phyloP scores from a whole-genome alignment of 805 yeast species.

The Lipomyces starkeyi region DNA sequence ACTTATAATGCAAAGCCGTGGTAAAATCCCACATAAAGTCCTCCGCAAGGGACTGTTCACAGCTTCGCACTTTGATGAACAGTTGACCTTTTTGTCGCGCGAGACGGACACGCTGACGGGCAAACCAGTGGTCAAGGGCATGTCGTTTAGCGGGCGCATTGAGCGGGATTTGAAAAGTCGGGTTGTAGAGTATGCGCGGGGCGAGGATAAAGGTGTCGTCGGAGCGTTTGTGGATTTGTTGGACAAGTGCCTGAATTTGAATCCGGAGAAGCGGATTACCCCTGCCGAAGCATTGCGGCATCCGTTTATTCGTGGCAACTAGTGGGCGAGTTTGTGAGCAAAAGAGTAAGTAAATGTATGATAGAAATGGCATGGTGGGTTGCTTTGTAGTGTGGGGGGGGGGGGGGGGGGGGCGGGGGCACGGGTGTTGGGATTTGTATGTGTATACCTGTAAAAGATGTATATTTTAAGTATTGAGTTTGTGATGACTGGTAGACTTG shows the following conservation, averaged over 20 bases:
- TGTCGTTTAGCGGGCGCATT: slow-evolving; percentile 29
- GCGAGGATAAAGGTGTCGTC: slow-evolving; percentile 16
- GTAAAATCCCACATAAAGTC: slow-evolving; percentile 44
- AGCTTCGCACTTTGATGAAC: slow-evolving; percentile 42
- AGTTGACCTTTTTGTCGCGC: slow-evolving; percentile 40
- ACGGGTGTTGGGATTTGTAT: too few relatives aligned
- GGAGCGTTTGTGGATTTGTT: slow-evolving; percentile 43
- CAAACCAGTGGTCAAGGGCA: slow-evolving; percentile 30
- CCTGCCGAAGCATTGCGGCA: slow-evolving; percentile 69
- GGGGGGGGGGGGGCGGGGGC: too few relatives aligned
- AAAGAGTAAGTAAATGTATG: too few relatives aligned
- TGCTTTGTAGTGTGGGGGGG: too few relatives aligned
- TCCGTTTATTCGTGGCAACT: slow-evolving; percentile 48
- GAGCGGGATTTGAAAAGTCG: slow-evolving; percentile 30
- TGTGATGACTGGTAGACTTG: too few relatives aligned
- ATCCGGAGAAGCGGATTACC: slow-evolving; percentile 73
- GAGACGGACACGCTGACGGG: slow-evolving; percentile 41
- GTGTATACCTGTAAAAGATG: too few relatives aligned
- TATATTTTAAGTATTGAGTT: too few relatives aligned
- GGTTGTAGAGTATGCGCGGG: background rate
- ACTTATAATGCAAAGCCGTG: slow-evolving; percentile 45
- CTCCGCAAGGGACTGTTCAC: slow-evolving; percentile 43
- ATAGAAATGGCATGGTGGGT: too few relatives aligned
- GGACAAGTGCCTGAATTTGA: slow-evolving; percentile 43
- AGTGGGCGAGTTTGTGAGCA: background rate